Conservation (phyloP, 1,284 basidiomycete species). For the Naganishia liquefaciens region DNA sequence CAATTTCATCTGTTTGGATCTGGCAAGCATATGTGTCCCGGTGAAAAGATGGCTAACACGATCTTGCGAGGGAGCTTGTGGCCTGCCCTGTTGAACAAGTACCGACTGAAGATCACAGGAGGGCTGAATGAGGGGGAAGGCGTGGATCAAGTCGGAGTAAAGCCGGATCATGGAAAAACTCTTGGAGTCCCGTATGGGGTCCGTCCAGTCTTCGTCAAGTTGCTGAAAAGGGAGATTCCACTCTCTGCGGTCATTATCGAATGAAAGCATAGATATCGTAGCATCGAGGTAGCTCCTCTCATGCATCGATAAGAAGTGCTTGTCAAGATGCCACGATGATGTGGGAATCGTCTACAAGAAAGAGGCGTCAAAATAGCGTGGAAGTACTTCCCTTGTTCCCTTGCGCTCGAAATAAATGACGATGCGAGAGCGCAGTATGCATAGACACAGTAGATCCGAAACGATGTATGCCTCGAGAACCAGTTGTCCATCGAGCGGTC, state of each 20-base stretch:
- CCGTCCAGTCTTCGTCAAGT: slow-evolving; percentile 1
- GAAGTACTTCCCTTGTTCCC: too few species aligned
- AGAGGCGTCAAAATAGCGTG: too few species aligned
- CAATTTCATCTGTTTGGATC: slow-evolving; percentile 15
- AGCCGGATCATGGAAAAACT: slow-evolving; percentile 3
- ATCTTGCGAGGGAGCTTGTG: slow-evolving; percentile 9
- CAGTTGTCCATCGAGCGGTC: too few species aligned
- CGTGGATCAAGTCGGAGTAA: not conserved
- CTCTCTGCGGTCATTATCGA: not conserved
- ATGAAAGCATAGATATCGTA: not conserved
- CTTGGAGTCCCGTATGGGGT: slow-evolving; percentile 2
- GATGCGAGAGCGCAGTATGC: too few species aligned
- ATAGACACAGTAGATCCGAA: too few species aligned
- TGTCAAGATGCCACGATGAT: too few species aligned
- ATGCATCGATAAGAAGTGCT: too few species aligned
- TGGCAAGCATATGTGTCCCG: not conserved
- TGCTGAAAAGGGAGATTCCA: slow-evolving; percentile 2
- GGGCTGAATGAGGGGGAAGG: not conserved
- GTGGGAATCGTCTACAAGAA: too few species aligned
- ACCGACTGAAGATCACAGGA: not conserved
- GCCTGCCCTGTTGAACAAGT: slow-evolving; percentile 16
- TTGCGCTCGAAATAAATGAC: too few species aligned
- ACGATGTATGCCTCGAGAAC: too few species aligned
- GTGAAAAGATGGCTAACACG: not conserved
- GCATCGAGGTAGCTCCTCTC: not conserved